A percentile compares a stretch with the other conserved stretches of the same genome.
Conservation (phyloP, 1,284 basidiomycete species). For the Ceratobasidium sp. region DNA sequence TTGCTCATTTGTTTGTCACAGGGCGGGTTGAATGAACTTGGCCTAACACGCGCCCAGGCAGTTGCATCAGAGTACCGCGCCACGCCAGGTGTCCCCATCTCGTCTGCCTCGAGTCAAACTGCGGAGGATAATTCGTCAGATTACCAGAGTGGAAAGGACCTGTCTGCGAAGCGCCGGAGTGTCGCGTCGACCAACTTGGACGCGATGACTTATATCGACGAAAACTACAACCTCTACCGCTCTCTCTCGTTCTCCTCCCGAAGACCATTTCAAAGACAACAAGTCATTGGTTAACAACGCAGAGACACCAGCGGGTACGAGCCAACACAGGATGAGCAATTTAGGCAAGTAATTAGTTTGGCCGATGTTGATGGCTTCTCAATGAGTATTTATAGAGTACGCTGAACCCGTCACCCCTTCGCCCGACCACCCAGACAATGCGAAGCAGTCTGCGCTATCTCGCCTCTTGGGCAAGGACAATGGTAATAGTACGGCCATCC, state of each 20-base stretch:
- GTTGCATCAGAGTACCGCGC: conserved; percentile 41
- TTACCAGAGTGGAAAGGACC: conserved; percentile 10
- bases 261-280: conserved; percentile 35
- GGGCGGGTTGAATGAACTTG: conserved; percentile 38
- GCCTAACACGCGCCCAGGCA: conserved; percentile 43
- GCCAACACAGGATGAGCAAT: conserved; percentile 47
- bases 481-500: conserved; percentile 7
- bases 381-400: conserved; percentile 56
- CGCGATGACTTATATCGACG: conserved; percentile 42
- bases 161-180: conserved; percentile 14
- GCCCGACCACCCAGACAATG: conserved; percentile 42
- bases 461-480: conserved; percentile 29
- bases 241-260: conserved; percentile 34
- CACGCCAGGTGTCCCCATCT: conserved; percentile 13
- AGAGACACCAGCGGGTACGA: conserved; percentile 43
- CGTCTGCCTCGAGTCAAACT: conserved; percentile 18
- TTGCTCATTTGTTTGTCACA: conserved; percentile 16
- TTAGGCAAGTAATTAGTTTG: conserved; percentile 56
- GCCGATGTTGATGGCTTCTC: conserved; percentile 11
- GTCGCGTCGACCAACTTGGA: conserved; percentile 36
- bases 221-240: conserved; percentile 41
- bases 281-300: conserved; percentile 57
- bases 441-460: conserved; percentile 29
- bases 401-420: conserved; percentile 55
- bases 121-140: conserved; percentile 16